phyloP scores from a whole-genome alignment of 495 filamentous ascomycete species.

The Lasiosphaeria hispida region DNA sequence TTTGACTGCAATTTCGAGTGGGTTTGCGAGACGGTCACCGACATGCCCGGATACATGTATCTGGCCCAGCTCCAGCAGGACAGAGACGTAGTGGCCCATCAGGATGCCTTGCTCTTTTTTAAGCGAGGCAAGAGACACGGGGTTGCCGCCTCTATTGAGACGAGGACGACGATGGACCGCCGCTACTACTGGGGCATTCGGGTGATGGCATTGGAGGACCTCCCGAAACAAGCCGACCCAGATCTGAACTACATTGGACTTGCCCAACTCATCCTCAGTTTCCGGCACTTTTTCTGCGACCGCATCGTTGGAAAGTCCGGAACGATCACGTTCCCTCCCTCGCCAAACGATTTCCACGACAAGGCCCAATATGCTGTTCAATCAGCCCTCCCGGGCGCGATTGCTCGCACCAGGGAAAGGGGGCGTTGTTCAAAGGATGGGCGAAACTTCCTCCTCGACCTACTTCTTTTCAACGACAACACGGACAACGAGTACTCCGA shows the following conservation, averaged over 20 bases:
- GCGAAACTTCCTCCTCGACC: conserved; percentile 79
- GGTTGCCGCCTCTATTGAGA: conserved; percentile 79
- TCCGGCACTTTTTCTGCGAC: conserved; percentile 85
- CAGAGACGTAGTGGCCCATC: conserved; percentile 90
- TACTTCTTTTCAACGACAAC: conserved; percentile 91
- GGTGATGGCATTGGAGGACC: conserved; percentile 68
- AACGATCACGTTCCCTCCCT: conserved; percentile 63
- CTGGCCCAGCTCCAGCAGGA: conserved; percentile 96
- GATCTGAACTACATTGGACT: conserved; percentile 74
- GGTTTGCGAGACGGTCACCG: conserved; percentile 73
- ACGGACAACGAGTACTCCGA: conserved; percentile 83
- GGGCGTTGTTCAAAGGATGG: conserved; percentile 74
- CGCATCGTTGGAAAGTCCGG: conserved; percentile 34
- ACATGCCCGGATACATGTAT: conserved; percentile 93
- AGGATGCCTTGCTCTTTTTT: conserved; percentile 63
- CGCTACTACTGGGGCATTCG: conserved; percentile 94
- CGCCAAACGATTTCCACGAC: conserved; percentile 86
- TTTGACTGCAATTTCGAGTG: conserved; percentile 99
- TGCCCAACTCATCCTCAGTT: conserved; percentile 78
- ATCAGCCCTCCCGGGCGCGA: conserved; percentile 71
- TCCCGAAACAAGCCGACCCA: conserved; percentile 64
- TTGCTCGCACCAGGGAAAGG: conserved; percentile 74
- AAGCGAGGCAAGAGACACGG: conserved; percentile 52
- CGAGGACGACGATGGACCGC: conserved; percentile 83
- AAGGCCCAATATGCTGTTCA: conserved; percentile 78